Evolutionary conservation across 768 basidiomycete genomes (phyloP).

Genomic region (Lentinula sp.): DNA sequence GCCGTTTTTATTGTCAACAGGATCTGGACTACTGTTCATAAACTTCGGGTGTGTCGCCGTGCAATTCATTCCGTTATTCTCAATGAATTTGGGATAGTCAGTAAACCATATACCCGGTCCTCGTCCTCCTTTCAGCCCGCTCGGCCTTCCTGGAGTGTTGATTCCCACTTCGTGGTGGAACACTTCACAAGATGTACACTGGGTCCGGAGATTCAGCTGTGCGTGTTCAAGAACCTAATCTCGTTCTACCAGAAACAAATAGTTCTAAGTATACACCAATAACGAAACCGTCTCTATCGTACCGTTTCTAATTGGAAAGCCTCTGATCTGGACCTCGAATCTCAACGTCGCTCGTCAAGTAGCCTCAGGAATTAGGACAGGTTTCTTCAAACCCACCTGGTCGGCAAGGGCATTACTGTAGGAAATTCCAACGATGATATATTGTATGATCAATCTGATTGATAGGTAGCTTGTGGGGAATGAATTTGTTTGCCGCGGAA

Average conservation of each 20-base stretch:
- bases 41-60: not conserved
- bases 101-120: conserved; percentile 32
- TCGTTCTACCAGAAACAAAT: not conserved
- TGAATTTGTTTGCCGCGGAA: conserved; percentile 38
- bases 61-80: not conserved
- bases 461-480: conserved; percentile 28
- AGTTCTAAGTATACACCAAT: conserved; percentile 26
- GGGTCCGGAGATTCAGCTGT: conserved; percentile 30
- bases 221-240: conserved; percentile 8
- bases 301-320: conserved; percentile 28
- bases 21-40: not conserved
- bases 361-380: conserved; percentile 27
- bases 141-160: conserved; percentile 27
- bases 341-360: conserved; percentile 42
- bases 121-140: conserved; percentile 33
- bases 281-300: conserved; percentile 35
- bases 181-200: conserved; percentile 27
- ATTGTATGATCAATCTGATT: not conserved
- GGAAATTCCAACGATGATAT: conserved; percentile 5
- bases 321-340: conserved; percentile 36
- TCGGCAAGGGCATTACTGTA: conserved; percentile 26
- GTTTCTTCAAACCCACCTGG: conserved; percentile 32
- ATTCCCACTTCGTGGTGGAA: conserved; percentile 40
- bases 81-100: conserved; percentile 15
- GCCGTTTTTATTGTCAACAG: not conserved